These are phyloP conservation scores for Saturnispora hagleri DNA, from an alignment of 805 yeast species.

Conservation along the genomic window DNA sequence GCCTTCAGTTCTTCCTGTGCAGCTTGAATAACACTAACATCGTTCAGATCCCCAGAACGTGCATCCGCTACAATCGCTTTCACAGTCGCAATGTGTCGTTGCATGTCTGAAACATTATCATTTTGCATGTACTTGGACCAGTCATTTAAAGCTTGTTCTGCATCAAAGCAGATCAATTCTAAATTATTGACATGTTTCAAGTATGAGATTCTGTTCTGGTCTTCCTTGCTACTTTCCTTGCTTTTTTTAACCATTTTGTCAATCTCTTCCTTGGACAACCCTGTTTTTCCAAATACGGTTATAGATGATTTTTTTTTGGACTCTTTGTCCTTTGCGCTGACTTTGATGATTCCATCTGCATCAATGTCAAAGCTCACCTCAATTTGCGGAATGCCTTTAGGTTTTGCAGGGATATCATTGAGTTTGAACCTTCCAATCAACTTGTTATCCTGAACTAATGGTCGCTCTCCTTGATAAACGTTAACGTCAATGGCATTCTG, in stretches of 20 bases:
- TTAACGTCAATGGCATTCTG: constrained; percentile 92
- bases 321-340: constrained; percentile 88
- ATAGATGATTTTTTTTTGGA: constrained; percentile 90
- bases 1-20: constrained; percentile 29
- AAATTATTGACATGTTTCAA: constrained; percentile 72
- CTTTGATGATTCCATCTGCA: constrained; percentile 96
- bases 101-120: constrained; percentile 12
- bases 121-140: constrained; percentile 16
- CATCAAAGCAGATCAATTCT: constrained; percentile 29
- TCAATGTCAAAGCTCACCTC: constrained; percentile 92
- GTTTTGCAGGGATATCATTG: constrained; percentile 83
- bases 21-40: constrained; percentile 24
- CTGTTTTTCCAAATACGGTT: constrained; percentile 94
- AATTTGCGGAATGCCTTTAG: constrained; percentile 83
- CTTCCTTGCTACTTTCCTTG: constrained; percentile 80
- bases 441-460: constrained; percentile 90
- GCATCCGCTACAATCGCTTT: constrained; percentile 24
- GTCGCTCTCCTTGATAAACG: constrained; percentile 97
- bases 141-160: constrained; percentile 26
- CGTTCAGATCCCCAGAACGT: constrained; percentile 23
- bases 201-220: constrained; percentile 34
- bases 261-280: constrained; percentile 81
- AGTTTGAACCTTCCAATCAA: constrained; percentile 89
- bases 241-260: constrained; percentile 89
- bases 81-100: constrained; percentile 19